Percentiles rank a stretch among this genome's conserved stretches.
These are phyloP conservation scores for Eucalyptus marginata DNA, from an alignment of 345 rosid species.

Conservation along the genomic window DNA sequence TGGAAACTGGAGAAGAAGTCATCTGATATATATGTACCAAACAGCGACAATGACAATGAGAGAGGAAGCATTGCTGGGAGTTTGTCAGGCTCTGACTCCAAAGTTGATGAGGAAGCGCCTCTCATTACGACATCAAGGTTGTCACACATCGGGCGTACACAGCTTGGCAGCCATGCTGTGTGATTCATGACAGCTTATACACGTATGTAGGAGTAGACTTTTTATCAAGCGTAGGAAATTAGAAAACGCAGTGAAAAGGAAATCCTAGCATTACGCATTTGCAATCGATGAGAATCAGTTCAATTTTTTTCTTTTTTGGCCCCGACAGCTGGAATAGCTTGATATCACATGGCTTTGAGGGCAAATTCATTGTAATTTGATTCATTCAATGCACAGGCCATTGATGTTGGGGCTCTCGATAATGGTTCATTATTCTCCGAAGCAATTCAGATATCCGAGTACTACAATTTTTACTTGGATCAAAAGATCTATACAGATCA, in stretches of 20 bases:
- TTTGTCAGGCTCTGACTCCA: constrained; percentile 18
- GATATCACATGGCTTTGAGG: not conserved
- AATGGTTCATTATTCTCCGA: not conserved
- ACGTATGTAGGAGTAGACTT: not conserved
- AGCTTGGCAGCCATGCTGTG: constrained; percentile 43
- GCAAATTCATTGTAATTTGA: not conserved
- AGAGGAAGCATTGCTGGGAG: constrained; percentile 18
- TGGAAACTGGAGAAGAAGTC: constrained; percentile 95
- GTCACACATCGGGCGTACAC: constrained; percentile 77
- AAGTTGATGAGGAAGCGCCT: constrained; percentile 75
- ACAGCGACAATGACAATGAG: constrained; percentile 17
- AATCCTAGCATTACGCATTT: not conserved
- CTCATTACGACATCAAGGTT: constrained; percentile 59
- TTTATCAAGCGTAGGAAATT: not conserved
- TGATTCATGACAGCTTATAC: not conserved
- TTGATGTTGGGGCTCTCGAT: not conserved
- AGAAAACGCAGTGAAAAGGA: not conserved
- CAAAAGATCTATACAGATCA: not conserved
- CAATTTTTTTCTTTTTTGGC: not conserved
- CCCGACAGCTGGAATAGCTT: not conserved
- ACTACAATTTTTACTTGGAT: not conserved
- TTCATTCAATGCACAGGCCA: not conserved
- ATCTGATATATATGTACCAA: constrained; percentile 57
- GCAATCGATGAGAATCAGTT: not conserved
- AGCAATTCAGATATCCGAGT: not conserved